phyloP scores from a whole-genome alignment of 495 filamentous ascomycete genomes.

The Podospora australis region DNA sequence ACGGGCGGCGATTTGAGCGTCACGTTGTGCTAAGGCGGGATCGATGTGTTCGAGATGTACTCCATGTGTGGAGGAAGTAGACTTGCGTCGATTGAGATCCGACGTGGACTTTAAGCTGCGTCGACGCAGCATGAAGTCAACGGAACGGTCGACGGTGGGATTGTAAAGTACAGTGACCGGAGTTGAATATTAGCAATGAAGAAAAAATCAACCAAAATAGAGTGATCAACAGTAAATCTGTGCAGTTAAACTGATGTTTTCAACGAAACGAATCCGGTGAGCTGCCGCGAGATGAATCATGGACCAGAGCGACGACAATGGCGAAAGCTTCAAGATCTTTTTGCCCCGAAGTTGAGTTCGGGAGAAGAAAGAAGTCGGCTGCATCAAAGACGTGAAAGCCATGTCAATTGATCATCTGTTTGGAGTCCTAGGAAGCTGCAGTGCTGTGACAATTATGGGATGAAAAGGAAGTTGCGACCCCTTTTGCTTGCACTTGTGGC shows the following conservation, averaged over 20 bases:
- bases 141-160: slow-evolving; percentile 5
- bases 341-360: no score
- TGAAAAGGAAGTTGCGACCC: no score
- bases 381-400: no score
- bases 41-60: slow-evolving; percentile 44
- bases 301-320: no score
- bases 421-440: no score
- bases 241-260: slow-evolving; percentile 20
- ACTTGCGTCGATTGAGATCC: slow-evolving; percentile 54
- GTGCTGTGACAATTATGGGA: no score
- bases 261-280: slow-evolving; percentile 9
- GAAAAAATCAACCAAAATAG: slow-evolving; percentile 9
- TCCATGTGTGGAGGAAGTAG: slow-evolving; percentile 52
- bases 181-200: slow-evolving; percentile 14
- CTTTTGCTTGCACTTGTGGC: no score
- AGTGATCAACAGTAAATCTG: slow-evolving; percentile 17
- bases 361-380: no score
- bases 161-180: no score
- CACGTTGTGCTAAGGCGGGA: slow-evolving; percentile 48
- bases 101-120: slow-evolving; percentile 33
- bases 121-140: slow-evolving; percentile 49
- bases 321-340: no score
- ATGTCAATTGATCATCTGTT: no score
- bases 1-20: slow-evolving; percentile 63
- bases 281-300: not conserved